Conservation (phyloP, 1,284 basidiomycete genomes). For the Schizophyllum commune region DNA sequence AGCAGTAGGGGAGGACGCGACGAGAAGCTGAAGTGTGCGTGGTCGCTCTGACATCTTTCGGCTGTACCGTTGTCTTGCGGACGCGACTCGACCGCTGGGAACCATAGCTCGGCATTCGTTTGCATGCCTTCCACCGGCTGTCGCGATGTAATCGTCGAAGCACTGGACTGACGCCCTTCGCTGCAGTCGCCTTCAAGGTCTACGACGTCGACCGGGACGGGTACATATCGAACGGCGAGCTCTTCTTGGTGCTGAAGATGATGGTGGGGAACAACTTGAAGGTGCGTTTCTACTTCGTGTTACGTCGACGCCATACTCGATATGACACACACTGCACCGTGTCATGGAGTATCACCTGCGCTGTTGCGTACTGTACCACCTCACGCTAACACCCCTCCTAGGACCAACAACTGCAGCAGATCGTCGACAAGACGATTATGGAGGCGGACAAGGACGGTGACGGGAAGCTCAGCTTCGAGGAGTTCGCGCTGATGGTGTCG, state of each 20-base stretch:
- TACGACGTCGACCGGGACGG: conserved; percentile 98
- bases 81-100: too few species aligned
- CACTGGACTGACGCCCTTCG: neutral
- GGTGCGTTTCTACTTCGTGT: conserved; percentile 38
- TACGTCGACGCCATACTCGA: neutral
- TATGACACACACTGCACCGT: neutral
- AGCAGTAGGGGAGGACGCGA: conserved; percentile 93
- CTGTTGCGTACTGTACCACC: too few species aligned
- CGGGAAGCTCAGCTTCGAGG: conserved; percentile 94
- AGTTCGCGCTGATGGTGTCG: conserved; percentile 95
- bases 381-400: conserved; percentile 24
- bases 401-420: conserved; percentile 99
- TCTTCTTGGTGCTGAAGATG: conserved; percentile 98
- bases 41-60: too few species aligned
- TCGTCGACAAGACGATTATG: conserved; percentile 99
- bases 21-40: conserved; percentile 92
- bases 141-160: too few species aligned
- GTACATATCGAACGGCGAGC: conserved; percentile 97
- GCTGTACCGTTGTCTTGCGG: too few species aligned
- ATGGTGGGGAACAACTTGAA: conserved; percentile 99
- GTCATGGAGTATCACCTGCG: neutral
- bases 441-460: conserved; percentile 98
- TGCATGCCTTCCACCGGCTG: too few species aligned
- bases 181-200: conserved; percentile 91
- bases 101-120: too few species aligned